Base-by-base conservation (phyloP, 331 rosid genomes). In the Erythrophleum ivorense region DNA sequence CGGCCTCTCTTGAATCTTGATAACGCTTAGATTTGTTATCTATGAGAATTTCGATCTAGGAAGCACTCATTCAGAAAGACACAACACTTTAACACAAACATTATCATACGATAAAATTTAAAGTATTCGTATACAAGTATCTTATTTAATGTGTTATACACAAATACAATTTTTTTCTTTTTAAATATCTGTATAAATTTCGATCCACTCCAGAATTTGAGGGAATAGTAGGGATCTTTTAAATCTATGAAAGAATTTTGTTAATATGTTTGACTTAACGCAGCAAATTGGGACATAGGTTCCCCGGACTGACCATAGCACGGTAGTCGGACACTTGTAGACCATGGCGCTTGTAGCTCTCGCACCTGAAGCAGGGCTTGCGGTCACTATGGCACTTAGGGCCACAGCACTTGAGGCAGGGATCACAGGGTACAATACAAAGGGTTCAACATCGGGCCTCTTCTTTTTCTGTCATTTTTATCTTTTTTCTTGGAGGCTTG, bases 401-500 rank as follows among this genome's bases (percentile, higher is more conserved):
- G 29, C 14, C 13, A 0, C 13, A 0, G 34, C 82, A 81, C 41
- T 64, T 41, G 7, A 15, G 6, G 40, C 77, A 64, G 0, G 81
- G 84, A 36, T 74, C 5, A 41, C 18, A 69, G 53, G 48, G 38
- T 43, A 65, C 57, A 64, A 65, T 41, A 9, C 80, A 72, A 24
- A 64, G 5, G 3, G 8, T 36, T n/a, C 62, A 41, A 0, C 73
- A 6, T 41, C 18, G 15, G 10, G 52, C 64, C 24, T 24, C 29
- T 24, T 24, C 29, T 24, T 70, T 60, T 59, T 49, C 13, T 8
- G 2, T 33, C 79, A 24, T 24, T 24, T 24, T 24, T 1, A 0
- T 33, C 69, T 11, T 85, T 80, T 1, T 85, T 63, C 31, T 82
- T 65, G 48, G 65, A 3, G 65, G 45, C 6, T 75, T 74, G 0